Evolutionary conservation across 2,329 filamentous ascomycete genomes (phyloP).

Genomic region (Pyricularia sp.): DNA sequence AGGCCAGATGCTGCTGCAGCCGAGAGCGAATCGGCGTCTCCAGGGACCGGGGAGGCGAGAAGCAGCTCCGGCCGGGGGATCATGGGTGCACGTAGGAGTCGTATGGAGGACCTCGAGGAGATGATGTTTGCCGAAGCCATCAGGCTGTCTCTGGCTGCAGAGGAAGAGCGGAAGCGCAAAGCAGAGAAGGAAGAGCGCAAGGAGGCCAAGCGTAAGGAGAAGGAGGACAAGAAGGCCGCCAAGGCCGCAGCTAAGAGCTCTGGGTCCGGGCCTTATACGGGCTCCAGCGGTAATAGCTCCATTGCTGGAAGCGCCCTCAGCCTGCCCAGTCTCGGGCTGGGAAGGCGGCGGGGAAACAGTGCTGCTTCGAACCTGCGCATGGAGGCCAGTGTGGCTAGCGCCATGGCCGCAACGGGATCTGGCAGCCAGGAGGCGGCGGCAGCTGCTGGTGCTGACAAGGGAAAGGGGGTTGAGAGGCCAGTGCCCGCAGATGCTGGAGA

Average conservation of each 20-base stretch:
- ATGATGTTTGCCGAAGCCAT: constrained; percentile 99
- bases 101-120: constrained; percentile 85
- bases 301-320: constrained; percentile 58
- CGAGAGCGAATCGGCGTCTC: constrained; percentile 13
- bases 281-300: constrained; percentile 31
- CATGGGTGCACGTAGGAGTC: constrained; percentile 26
- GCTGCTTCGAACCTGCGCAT: constrained; percentile 48
- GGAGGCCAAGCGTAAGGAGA: constrained; percentile 75
- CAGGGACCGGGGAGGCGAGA: constrained; percentile 22
- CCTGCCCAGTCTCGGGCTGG: constrained; percentile 49
- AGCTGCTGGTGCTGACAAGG: constrained; percentile 41
- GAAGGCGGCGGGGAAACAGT: constrained; percentile 50
- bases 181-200: constrained; percentile 74
- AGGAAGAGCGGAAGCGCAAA: constrained; percentile 85
- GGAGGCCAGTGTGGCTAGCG: constrained; percentile 41
- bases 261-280: constrained; percentile 31
- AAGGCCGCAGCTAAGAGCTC: constrained; percentile 47
- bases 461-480: constrained; percentile 53
- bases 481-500: background rate
- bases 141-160: constrained; percentile 76
- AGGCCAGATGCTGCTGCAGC: constrained; percentile 9
- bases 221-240: constrained; percentile 70
- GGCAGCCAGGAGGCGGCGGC: constrained; percentile 6
- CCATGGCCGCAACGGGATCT: constrained; percentile 27
- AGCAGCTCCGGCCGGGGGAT: constrained; percentile 18